phyloP scores from a whole-genome alignment of 495 filamentous ascomycete genomes.

The Amorphotheca resinae region DNA sequence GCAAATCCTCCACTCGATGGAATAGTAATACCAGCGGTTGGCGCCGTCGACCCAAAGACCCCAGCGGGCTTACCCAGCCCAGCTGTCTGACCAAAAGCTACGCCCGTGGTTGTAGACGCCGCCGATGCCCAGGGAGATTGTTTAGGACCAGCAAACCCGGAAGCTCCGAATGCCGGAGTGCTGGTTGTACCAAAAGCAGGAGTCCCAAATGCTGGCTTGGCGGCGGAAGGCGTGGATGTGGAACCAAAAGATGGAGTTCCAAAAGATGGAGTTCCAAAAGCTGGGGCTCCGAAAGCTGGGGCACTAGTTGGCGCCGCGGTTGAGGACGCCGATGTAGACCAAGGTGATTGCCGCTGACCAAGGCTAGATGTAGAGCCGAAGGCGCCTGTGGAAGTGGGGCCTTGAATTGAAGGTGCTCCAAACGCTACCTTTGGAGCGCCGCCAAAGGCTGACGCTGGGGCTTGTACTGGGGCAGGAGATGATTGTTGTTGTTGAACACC shows the following conservation, averaged over 20 bases:
- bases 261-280: slow-evolving; percentile 13
- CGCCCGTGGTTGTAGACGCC: slow-evolving; percentile 14
- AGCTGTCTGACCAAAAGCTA: slow-evolving; percentile 24
- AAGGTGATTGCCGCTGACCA: slow-evolving; percentile 22
- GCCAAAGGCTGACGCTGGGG: slow-evolving; percentile 28
- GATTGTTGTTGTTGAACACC: slow-evolving; percentile 21
- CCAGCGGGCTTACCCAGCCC: slow-evolving; percentile 16
- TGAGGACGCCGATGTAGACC: slow-evolving; percentile 12
- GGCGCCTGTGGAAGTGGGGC: slow-evolving; percentile 9
- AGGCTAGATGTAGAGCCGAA: slow-evolving; percentile 31
- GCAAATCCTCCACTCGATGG: slow-evolving; percentile 38
- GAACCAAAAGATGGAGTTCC: slow-evolving; percentile 37
- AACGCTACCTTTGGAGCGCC: slow-evolving; percentile 21
- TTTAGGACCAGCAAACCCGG: slow-evolving; percentile 24
- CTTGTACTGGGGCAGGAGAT: slow-evolving; percentile 24
- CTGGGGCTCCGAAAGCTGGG: slow-evolving; percentile 19
- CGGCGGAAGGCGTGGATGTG: slow-evolving; percentile 21
- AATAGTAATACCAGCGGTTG: slow-evolving; percentile 2
- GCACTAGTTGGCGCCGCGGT: slow-evolving; percentile 12
- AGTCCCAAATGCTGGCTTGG: slow-evolving; percentile 29
- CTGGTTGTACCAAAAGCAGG: slow-evolving; percentile 19
- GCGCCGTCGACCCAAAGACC: slow-evolving; percentile 8
- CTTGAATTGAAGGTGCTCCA: slow-evolving; percentile 15
- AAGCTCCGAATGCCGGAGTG: slow-evolving; percentile 40
- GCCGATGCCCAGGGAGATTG: slow-evolving; percentile 30